phyloP scores from a whole-genome alignment of 2,329 filamentous ascomycete genomes.

The Talaromyces funiculosus region DNA sequence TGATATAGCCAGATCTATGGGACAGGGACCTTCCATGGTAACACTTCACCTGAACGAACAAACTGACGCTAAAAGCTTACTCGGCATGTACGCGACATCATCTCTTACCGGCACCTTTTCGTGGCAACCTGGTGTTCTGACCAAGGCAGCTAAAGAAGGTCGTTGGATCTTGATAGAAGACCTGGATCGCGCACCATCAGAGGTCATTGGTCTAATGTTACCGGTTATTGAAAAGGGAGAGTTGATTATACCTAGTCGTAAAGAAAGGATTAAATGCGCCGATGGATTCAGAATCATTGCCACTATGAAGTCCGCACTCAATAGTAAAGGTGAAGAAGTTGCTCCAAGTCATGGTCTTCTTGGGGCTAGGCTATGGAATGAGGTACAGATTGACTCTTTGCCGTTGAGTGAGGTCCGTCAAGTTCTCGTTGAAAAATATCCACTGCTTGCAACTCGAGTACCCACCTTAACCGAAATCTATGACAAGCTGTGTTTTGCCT shows the following conservation, averaged over 20 bases:
- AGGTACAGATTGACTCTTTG: slow-evolving; percentile 63
- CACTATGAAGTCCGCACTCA: slow-evolving; percentile 68
- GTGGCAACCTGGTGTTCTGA: slow-evolving; percentile 89
- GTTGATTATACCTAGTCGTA: slow-evolving; percentile 80
- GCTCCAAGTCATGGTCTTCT: slow-evolving; percentile 65
- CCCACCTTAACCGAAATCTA: slow-evolving; percentile 55
- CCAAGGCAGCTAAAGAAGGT: slow-evolving; percentile 87
- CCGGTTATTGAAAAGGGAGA: slow-evolving; percentile 91
- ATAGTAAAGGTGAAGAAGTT: slow-evolving; percentile 64
- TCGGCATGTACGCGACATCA: slow-evolving; percentile 90
- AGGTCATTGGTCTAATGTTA: slow-evolving; percentile 87
- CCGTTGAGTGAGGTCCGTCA: slow-evolving; percentile 64
- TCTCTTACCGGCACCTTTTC: slow-evolving; percentile 81
- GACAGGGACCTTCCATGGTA: slow-evolving; percentile 75
- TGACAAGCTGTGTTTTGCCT: slow-evolving; percentile 36
- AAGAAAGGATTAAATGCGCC: slow-evolving; percentile 75
- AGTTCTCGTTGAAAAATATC: slow-evolving; percentile 66
- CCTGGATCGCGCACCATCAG: slow-evolving; percentile 86
- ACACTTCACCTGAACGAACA: slow-evolving; percentile 97
- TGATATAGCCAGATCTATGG: slow-evolving; percentile 73
- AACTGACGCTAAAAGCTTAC: slow-evolving; percentile 92
- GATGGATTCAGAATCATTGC: slow-evolving; percentile 87
- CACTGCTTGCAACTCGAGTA: slow-evolving; percentile 57
- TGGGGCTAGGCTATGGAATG: slow-evolving; percentile 80
- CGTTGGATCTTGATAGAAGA: slow-evolving; percentile 98